A percentile compares a stretch with the other conserved stretches of the same genome.
Evolutionary conservation across 768 basidiomycete species (phyloP).

Genomic region (Mrakia blollopis): DNA sequence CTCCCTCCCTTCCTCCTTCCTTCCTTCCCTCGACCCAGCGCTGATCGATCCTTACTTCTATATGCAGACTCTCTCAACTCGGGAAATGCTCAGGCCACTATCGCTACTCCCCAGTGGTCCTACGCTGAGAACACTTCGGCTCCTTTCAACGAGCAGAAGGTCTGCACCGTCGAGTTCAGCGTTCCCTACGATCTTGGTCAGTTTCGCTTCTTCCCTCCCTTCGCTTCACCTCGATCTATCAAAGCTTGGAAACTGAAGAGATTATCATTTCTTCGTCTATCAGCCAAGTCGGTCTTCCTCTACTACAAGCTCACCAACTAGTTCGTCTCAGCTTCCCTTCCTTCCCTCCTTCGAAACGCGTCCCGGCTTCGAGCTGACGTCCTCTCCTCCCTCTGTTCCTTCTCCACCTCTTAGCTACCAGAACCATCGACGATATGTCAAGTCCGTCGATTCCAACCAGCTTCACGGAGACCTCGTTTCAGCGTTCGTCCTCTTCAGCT

Average conservation of each 20-base stretch:
- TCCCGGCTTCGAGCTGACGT: neutral
- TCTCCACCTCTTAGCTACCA: slow-evolving; percentile 63
- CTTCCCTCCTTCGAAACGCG: neutral
- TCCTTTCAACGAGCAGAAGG: slow-evolving; percentile 49
- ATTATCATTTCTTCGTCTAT: neutral
- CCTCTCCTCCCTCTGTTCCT: neutral
- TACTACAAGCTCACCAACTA: slow-evolving; percentile 70
- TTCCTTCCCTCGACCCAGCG: slow-evolving; percentile 54
- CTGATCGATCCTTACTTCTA: neutral
- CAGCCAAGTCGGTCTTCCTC: slow-evolving; percentile 65
- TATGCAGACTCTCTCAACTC: slow-evolving; percentile 46
- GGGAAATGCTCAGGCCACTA: slow-evolving; percentile 44
- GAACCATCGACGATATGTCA: slow-evolving; percentile 96
- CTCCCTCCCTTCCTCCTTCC: slow-evolving; percentile 47
- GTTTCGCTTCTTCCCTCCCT: neutral
- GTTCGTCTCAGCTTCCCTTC: slow-evolving; percentile 34
- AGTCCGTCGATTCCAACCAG: slow-evolving; percentile 79
- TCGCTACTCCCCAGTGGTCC: slow-evolving; percentile 63
- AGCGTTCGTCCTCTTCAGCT: slow-evolving; percentile 35
- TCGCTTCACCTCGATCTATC: no score
- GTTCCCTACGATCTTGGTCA: slow-evolving; percentile 65
- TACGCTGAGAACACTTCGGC: slow-evolving; percentile 56
- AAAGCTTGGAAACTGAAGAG: neutral
- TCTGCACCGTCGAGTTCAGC: slow-evolving; percentile 77
- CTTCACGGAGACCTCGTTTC: slow-evolving; percentile 66